Evolutionary conservation across 805 yeast species (phyloP).

Genomic region (Cyberlindnera japonica): DNA sequence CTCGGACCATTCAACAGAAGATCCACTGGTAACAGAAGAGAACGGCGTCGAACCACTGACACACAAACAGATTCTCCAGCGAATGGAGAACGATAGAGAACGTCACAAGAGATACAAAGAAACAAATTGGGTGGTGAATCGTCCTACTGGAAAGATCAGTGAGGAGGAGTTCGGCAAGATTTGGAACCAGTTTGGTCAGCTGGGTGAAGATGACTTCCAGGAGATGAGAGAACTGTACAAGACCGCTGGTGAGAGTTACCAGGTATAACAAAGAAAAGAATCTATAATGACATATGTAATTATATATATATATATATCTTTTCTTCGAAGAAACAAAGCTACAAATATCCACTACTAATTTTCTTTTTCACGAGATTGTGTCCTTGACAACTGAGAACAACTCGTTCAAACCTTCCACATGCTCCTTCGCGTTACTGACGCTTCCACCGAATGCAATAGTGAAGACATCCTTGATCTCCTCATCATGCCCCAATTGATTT

Average conservation of each 20-base stretch:
- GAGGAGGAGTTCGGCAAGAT: slow-evolving; percentile 47
- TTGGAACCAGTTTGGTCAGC: slow-evolving; percentile 34
- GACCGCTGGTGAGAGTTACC: slow-evolving; percentile 50
- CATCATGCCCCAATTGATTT: slow-evolving; percentile 33
- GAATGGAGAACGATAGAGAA: slow-evolving; percentile 94
- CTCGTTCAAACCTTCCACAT: slow-evolving; percentile 68
- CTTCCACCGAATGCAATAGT: slow-evolving; percentile 61
- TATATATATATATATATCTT: too few relatives aligned
- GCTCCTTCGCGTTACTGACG: slow-evolving; percentile 49
- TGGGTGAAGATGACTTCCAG: slow-evolving; percentile 45
- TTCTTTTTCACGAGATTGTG: slow-evolving; percentile 2
- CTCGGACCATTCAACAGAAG: slow-evolving; percentile 3
- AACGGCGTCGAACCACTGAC: slow-evolving; percentile 51
- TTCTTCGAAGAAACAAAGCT: too few relatives aligned
- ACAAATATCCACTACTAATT: too few relatives aligned
- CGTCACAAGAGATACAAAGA: slow-evolving; percentile 84
- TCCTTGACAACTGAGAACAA: slow-evolving; percentile 47
- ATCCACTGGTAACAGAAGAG: slow-evolving; percentile 32
- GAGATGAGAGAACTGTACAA: slow-evolving; percentile 53
- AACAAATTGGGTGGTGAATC: slow-evolving; percentile 64
- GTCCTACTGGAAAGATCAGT: slow-evolving; percentile 40
- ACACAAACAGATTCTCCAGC: slow-evolving; percentile 54
- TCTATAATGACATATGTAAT: too few relatives aligned
- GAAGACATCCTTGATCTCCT: slow-evolving; percentile 44
- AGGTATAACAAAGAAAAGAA: too few relatives aligned